phyloP scores from a whole-genome alignment of 202 grass and related monocot genomes.

The Saccharum hybrid region DNA sequence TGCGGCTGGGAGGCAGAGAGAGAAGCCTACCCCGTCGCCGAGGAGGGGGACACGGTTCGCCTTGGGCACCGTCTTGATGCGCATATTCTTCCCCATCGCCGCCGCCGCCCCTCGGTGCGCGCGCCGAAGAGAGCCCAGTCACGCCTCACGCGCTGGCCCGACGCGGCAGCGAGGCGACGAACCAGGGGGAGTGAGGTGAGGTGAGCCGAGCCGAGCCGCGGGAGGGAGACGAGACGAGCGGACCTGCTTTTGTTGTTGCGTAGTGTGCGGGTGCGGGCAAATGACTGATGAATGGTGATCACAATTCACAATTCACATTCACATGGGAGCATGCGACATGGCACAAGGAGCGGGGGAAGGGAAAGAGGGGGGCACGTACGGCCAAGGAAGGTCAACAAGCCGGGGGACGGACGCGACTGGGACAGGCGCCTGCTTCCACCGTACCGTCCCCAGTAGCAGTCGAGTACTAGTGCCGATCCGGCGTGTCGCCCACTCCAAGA shows the following conservation, averaged over 20 bases:
- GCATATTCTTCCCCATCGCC: constrained; percentile 60
- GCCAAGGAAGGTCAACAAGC: not conserved
- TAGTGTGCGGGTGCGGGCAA: not conserved
- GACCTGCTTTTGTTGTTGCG: constrained; percentile 34
- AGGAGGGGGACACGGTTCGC: constrained; percentile 57
- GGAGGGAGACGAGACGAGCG: not conserved
- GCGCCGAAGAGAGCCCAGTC: not conserved
- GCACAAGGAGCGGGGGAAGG: not conserved
- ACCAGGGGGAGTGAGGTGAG: not conserved
- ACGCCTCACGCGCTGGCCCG: not conserved
- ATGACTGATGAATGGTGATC: too few species aligned
- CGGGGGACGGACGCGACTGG: constrained; percentile 14
- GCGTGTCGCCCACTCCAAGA: too few species aligned
- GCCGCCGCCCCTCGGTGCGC: not conserved
- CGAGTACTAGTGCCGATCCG: too few species aligned
- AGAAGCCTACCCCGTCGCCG: constrained; percentile 43
- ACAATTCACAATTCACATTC: not conserved
- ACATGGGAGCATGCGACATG: not conserved
- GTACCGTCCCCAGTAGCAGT: too few species aligned
- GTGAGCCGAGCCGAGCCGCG: not conserved
- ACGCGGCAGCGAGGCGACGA: constrained; percentile 3
- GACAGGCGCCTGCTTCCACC: too few species aligned
- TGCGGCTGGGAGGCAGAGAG: too few species aligned
- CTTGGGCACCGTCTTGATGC: constrained; percentile 57
- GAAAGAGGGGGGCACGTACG: not conserved